These are phyloP conservation scores for Cyclotella distinguenda DNA, from an alignment of 108 stramenopile genomes.

Conservation along the genomic window DNA sequence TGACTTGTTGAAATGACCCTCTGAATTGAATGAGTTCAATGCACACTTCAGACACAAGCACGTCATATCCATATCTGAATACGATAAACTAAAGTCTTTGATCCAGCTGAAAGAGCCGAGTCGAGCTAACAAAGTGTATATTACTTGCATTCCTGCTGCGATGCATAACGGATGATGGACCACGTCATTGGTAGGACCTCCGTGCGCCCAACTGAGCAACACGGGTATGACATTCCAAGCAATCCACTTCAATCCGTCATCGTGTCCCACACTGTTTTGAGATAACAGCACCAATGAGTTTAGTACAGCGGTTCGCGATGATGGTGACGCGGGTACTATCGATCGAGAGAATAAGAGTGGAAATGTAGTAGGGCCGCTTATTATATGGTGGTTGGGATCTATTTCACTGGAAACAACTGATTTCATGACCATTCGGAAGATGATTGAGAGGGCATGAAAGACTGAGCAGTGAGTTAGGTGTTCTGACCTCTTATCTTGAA, in stretches of 20 bases:
- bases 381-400: background rate
- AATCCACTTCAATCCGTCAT: slow-evolving; percentile 19
- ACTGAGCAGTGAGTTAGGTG: background rate
- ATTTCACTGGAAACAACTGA: slow-evolving; percentile 8
- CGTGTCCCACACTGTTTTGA: slow-evolving; percentile 19
- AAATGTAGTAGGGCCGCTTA: too few relatives aligned
- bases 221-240: slow-evolving; percentile 13
- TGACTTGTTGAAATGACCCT: background rate
- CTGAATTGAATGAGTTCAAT: slow-evolving; percentile 17
- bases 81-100: too few relatives aligned
- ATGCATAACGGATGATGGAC: slow-evolving; percentile 26
- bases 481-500: background rate
- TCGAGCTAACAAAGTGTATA: slow-evolving; percentile 29
- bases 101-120: slow-evolving; percentile 24
- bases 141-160: slow-evolving; percentile 28
- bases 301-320: slow-evolving; percentile 21
- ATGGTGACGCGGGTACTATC: slow-evolving; percentile 7
- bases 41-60: slow-evolving; percentile 18
- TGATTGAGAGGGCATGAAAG: slow-evolving; percentile 5
- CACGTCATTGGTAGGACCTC: slow-evolving; percentile 12
- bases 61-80: slow-evolving; percentile 11
- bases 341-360: background rate
- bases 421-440: slow-evolving; percentile 5
- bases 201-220: slow-evolving; percentile 10
- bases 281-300: slow-evolving; percentile 25